A percentile compares a stretch with the other conserved stretches of the same genome.
These are phyloP conservation scores for Aspergillus sp. DNA, from an alignment of 2,329 filamentous ascomycete species.

Conservation along the genomic window DNA sequence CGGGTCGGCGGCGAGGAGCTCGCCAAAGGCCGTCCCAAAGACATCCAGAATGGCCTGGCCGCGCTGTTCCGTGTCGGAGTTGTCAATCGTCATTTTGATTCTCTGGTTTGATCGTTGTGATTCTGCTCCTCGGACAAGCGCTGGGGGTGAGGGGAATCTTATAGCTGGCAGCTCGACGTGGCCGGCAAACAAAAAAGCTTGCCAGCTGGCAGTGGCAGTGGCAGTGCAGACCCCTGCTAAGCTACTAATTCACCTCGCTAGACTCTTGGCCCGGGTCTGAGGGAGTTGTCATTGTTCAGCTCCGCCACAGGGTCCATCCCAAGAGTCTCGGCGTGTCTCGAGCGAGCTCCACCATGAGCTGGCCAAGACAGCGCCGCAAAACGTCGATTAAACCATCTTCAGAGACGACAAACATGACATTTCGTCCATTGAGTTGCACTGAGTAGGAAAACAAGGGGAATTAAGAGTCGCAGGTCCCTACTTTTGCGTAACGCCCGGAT, in stretches of 20 bases:
- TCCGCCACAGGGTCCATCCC: not conserved
- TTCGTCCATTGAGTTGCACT: too few relatives aligned
- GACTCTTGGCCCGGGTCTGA: not conserved
- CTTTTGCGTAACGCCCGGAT: not conserved
- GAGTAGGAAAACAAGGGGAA: too few relatives aligned
- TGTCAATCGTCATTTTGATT: conserved; percentile 1
- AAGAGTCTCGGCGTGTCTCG: not conserved
- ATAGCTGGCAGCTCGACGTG: not conserved
- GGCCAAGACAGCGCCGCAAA: not conserved
- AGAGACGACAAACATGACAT: too few relatives aligned
- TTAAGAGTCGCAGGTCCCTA: not conserved
- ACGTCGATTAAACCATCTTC: too few relatives aligned
- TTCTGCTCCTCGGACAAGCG: too few relatives aligned
- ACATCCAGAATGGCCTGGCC: conserved; percentile 25
- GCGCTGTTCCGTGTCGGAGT: conserved; percentile 14
- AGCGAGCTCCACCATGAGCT: not conserved
- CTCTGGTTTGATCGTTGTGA: not conserved
- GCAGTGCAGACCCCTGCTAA: not conserved
- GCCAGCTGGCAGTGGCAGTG: conserved; percentile 1
- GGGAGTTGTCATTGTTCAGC: not conserved
- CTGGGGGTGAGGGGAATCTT: not conserved
- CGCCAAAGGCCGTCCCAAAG: conserved; percentile 23
- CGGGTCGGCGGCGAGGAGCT: conserved; percentile 17
- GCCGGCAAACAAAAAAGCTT: not conserved
- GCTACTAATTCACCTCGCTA: not conserved